Base-by-base conservation (phyloP, 345 rosid genomes). In the Dipteronia sinensis region DNA sequence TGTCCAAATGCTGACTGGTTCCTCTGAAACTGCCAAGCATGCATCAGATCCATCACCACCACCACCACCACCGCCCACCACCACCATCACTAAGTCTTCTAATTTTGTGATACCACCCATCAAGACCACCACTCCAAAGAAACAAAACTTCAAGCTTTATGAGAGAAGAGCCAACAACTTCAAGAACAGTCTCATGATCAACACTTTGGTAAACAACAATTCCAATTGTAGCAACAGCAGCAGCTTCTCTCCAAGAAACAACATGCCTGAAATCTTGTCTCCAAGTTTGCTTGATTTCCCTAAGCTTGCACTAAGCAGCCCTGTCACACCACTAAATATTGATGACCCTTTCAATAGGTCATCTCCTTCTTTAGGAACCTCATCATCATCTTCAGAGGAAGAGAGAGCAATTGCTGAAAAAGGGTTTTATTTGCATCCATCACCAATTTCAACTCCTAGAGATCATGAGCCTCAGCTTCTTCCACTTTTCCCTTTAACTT, bases 261-360 rank as follows among this genome's bases (percentile, higher is more conserved):
- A 72, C 46, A 42, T 42, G 71, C 78, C 76, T 34, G 99, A 94
- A 85, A 89, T 94, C 82, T 75, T 94, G 82, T 96, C 99, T 17
- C 99, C 99, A 17, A 92, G 97, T 80, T 76, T 91, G 90, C 97
- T 96, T 61, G 97, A 94, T 31, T 96, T 96, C 79, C 98, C 99
- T 0, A 94, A 89, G 78, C 92, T 96, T 11, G 90, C 91, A 0
- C 93, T 96, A 19, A 86, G 81, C n/a, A 94, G 97, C 58, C 98
- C 98, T 20, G 97, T 95, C 46, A 95, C 99, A 22, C 93, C 98
- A 56, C 74, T 90, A 38, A 90, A 83, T 22, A 34, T 34, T 34
- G 90, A 85, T 10, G 97, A 93, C 81, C 89, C 94, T 16, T 91
- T 93, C 44, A 83, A 86, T 65, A 88, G 78, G 85, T 81, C 87